Evolutionary conservation across 1,284 basidiomycete genomes (phyloP), one percentile per base, ranked within the genome.

Genomic region (Puccinia coronata): DNA sequence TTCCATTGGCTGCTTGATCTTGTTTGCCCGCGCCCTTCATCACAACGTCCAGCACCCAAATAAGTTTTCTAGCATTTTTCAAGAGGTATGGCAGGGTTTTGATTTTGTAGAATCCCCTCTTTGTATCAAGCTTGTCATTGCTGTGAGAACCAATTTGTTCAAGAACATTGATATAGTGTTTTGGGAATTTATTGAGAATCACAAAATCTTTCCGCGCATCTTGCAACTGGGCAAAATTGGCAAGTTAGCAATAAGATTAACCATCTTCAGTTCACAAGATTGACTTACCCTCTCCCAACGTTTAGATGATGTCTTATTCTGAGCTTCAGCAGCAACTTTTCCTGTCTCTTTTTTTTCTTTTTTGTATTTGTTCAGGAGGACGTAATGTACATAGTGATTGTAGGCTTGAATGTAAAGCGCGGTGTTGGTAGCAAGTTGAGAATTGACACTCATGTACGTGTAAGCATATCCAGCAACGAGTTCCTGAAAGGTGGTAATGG

Each of bases 321-420:
- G 1, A 41, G 53, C n/a, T 69, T 78, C 63, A 69, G 67, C 23
- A 16, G 59, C 28, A 39, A 43, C 31, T 31, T 67, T 78, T 49
- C 75, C 75, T 43, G 14, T 28, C 49, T 78, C n/a, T 14, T 67
- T 78, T 0, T 0, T 23, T 31, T 78, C 75, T 14, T 53, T 67
- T 39, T 78, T 47, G 28, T 49, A 69, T 43, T 69, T 65, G 2
- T 49, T 25, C 0, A 39, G 1, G 12, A 31, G 43, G 28, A 65
- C 49, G 28, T 69, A 78, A 39, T 78, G 75, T 0, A 78, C 75
- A 18, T 51, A 78, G 25, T 78, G 75, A 39, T 78, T 78, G 49
- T 78, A 78, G 16, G 61, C 75, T 36, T 9, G 43, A 5, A 67
- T 69, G 47, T 69, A 57, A 6, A 78, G 31, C n/a, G 18, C 55